Evolutionary conservation across 1,284 basidiomycete genomes (phyloP).

Genomic region (Retiboletus flavoniger): DNA sequence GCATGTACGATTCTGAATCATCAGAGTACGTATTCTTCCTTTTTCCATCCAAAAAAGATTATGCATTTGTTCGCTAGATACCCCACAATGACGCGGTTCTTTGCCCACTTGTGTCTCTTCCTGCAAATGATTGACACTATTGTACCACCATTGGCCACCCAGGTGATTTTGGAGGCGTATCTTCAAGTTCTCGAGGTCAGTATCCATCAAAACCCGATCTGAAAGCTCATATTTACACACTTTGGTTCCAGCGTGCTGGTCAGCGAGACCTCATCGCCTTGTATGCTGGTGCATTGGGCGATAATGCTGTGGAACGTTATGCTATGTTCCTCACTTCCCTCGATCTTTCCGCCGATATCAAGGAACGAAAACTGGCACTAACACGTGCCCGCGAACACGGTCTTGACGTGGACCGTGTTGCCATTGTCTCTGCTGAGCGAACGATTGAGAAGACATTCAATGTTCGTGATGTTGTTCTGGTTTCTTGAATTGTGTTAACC

Average conservation of each 20-base stretch:
- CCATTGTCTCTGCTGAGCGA: constrained; percentile 77
- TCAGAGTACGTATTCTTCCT: constrained; percentile 57
- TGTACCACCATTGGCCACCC: constrained; percentile 72
- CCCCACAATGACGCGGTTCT: constrained; percentile 79
- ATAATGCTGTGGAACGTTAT: constrained; percentile 90
- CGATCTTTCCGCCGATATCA: constrained; percentile 64
- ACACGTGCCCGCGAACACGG: constrained; percentile 80
- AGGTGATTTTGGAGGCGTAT: constrained; percentile 87
- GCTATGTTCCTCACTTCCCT: constrained; percentile 88
- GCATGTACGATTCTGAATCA: constrained; percentile 46
- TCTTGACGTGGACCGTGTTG: constrained; percentile 81
- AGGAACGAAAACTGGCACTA: constrained; percentile 73
- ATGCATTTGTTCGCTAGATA: constrained; percentile 45
- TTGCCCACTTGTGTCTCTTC: constrained; percentile 92
- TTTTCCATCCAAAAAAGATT: background rate
- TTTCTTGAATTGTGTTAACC: constrained; percentile 8
- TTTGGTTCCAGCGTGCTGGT: constrained; percentile 56
- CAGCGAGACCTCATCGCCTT: constrained; percentile 87
- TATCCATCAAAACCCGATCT: background rate
- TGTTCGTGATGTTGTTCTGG: constrained; percentile 39
- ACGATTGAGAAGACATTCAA: constrained; percentile 74
- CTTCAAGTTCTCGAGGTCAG: constrained; percentile 81
- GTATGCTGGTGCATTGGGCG: constrained; percentile 90
- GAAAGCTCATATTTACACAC: background rate
- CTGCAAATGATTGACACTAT: constrained; percentile 78